These are phyloP conservation scores for Trichosporon coremiiforme DNA, from an alignment of 1,284 basidiomycete species.

Conservation along the genomic window DNA sequence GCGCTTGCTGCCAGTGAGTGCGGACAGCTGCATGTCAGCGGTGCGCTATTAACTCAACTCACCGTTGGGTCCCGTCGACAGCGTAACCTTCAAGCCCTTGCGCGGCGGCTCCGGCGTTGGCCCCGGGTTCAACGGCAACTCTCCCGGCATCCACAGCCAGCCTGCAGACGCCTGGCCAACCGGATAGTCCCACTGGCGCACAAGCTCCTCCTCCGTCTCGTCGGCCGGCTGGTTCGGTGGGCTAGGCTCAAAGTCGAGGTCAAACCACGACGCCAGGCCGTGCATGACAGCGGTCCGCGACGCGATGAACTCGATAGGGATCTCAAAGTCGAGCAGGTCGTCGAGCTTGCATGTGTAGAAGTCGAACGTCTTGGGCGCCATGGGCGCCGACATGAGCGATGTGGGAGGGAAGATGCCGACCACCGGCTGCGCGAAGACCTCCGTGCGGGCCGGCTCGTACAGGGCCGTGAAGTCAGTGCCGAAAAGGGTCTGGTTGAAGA, in stretches of 20 bases:
- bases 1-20: constrained; percentile 56
- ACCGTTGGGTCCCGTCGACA: constrained; percentile 54
- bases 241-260: constrained; percentile 49
- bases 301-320: constrained; percentile 52
- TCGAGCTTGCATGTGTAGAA: constrained; percentile 53
- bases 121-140: constrained; percentile 51
- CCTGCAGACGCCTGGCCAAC: constrained; percentile 30
- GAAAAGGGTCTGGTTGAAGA: constrained; percentile 56
- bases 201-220: constrained; percentile 24
- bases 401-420: constrained; percentile 57
- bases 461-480: constrained; percentile 54
- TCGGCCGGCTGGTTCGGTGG: constrained; percentile 20
- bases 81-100: constrained; percentile 47
- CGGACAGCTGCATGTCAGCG: constrained; percentile 41
- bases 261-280: constrained; percentile 57
- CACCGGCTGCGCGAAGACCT: constrained; percentile 56
- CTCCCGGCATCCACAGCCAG: constrained; percentile 48
- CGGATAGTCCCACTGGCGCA: constrained; percentile 41
- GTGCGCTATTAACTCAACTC: constrained; percentile 23
- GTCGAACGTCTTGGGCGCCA: constrained; percentile 52
- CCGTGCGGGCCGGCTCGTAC: constrained; percentile 46
- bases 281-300: constrained; percentile 53
- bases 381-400: constrained; percentile 46
- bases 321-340: constrained; percentile 53
- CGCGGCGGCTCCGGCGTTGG: constrained; percentile 47